Evolutionary conservation across 2,329 filamentous ascomycete species (phyloP).

Genomic region (Colletotrichum sp.): DNA sequence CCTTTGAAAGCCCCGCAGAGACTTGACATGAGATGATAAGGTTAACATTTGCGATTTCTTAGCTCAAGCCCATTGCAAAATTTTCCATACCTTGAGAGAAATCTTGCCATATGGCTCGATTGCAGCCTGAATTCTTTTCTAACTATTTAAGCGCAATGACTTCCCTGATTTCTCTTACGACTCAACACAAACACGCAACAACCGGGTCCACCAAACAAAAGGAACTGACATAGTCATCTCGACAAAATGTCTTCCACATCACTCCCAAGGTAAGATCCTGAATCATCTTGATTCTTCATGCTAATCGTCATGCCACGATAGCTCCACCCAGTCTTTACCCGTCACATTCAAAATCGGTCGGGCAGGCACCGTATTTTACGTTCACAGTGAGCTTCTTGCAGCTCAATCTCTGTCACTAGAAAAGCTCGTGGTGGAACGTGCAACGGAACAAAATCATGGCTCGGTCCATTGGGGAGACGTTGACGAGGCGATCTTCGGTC

Average conservation of each 20-base stretch:
- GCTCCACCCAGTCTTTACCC: not conserved
- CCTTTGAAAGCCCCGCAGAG: not conserved
- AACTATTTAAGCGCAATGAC: not conserved
- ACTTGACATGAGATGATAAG: not conserved
- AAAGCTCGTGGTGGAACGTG: not conserved
- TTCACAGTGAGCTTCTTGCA: not conserved
- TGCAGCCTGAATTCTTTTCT: not conserved
- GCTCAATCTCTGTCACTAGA: not conserved
- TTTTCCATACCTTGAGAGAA: not conserved
- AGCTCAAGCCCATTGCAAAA: not conserved
- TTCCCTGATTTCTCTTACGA: not conserved
- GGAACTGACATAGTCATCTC: not conserved
- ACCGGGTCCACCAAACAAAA: not conserved
- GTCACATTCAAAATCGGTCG: not conserved
- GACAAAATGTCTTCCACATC: not conserved
- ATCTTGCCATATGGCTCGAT: not conserved
- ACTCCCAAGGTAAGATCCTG: not conserved
- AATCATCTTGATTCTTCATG: not conserved
- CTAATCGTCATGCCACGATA: not conserved
- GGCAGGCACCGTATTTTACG: not conserved
- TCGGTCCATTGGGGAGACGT: not conserved
- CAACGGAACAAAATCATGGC: not conserved
- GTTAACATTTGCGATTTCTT: accelerated
- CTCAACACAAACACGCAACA: not conserved
- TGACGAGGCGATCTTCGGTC: not conserved